These are phyloP conservation scores for Gillenia trifoliata DNA, from an alignment of 306 rosid genomes.

Conservation along the genomic window DNA sequence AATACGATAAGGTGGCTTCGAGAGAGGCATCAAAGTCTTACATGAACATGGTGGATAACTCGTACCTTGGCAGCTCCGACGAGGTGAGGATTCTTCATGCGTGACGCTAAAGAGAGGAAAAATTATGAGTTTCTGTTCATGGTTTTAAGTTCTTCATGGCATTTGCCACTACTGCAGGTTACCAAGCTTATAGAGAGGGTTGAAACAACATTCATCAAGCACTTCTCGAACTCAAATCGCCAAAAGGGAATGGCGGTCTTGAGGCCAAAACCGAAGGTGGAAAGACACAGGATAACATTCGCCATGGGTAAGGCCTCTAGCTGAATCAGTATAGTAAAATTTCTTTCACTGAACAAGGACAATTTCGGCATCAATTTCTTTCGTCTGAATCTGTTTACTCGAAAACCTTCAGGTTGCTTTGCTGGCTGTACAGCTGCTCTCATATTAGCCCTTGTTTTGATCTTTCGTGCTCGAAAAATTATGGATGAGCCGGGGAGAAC, in stretches of 20 bases:
- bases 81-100: constrained; percentile 39
- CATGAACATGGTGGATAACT: constrained; percentile 67
- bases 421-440: constrained; percentile 64
- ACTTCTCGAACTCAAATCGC: constrained; percentile 64
- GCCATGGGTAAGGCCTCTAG: constrained; percentile 38
- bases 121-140: neutral
- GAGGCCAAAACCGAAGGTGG: constrained; percentile 53
- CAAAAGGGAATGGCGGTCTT: constrained; percentile 53
- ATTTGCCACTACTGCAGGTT: constrained; percentile 14
- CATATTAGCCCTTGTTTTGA: constrained; percentile 42
- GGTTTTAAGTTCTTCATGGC: neutral
- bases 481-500: constrained; percentile 9
- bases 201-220: constrained; percentile 46
- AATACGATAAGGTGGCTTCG: constrained; percentile 76
- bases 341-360: neutral
- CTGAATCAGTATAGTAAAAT: neutral
- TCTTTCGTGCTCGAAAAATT: constrained; percentile 28
- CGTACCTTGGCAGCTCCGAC: constrained; percentile 60
- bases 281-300: constrained; percentile 60
- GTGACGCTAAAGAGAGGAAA: neutral
- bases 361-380: neutral
- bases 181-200: constrained; percentile 46
- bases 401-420: constrained; percentile 52
- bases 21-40: constrained; percentile 51
- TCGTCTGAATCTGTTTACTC: neutral